Evolutionary conservation across 1,284 basidiomycete species (phyloP).

Genomic region (Gomphus bonarii): DNA sequence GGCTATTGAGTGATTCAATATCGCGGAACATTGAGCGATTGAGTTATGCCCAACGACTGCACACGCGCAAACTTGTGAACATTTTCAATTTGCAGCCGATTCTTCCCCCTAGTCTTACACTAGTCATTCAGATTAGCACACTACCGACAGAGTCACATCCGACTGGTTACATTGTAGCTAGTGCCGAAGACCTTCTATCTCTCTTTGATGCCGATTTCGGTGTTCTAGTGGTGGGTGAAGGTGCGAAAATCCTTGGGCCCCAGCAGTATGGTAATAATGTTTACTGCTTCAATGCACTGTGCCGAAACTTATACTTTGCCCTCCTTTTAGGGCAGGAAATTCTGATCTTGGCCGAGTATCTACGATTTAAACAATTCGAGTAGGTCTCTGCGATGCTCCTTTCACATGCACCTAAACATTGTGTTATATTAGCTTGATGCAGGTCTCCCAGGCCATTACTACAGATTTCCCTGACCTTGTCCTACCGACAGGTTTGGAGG

Average conservation of each 20-base stretch:
- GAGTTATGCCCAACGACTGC: constrained; percentile 70
- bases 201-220: constrained; percentile 84
- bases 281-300: background rate
- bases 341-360: constrained; percentile 74
- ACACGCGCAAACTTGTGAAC: constrained; percentile 66
- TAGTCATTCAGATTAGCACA: constrained; percentile 59
- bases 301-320: background rate
- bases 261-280: constrained; percentile 49
- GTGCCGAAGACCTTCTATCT: constrained; percentile 74
- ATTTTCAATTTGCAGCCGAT: constrained; percentile 4
- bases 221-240: constrained; percentile 77
- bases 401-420: constrained; percentile 21
- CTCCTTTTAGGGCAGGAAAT: constrained; percentile 48
- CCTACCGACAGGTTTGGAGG: constrained; percentile 56
- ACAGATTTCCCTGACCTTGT: constrained; percentile 71
- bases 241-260: constrained; percentile 76
- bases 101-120: background rate
- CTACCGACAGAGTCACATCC: constrained; percentile 65
- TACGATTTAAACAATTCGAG: constrained; percentile 71
- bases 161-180: constrained; percentile 79
- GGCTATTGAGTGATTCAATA: constrained; percentile 74
- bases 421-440: constrained; percentile 34
- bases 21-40: constrained; percentile 79
- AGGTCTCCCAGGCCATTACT: constrained; percentile 61
- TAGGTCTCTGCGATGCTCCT: constrained; percentile 24